These are phyloP conservation scores for Neolentinus lepideus DNA, from an alignment of 1,284 basidiomycete genomes.

Conservation along the genomic window DNA sequence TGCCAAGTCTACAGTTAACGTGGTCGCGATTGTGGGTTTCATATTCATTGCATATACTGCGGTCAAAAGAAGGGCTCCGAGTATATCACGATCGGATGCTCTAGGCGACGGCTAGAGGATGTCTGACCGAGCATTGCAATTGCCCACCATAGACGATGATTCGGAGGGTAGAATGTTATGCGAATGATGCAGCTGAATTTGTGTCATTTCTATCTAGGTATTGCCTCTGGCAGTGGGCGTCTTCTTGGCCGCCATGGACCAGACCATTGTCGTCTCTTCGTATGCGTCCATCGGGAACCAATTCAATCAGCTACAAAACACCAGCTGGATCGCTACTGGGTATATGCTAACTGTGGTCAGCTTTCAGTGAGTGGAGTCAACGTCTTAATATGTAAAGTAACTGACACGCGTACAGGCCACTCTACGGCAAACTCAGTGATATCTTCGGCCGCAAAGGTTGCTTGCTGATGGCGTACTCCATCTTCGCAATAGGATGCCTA, in stretches of 20 bases:
- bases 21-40: background rate
- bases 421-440: constrained; percentile 60
- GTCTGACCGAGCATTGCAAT: too few relatives aligned
- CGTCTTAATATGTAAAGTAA: background rate
- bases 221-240: constrained; percentile 51
- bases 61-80: background rate
- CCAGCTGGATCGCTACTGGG: constrained; percentile 59
- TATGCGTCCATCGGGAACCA: constrained; percentile 60
- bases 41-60: background rate
- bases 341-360: constrained; percentile 56
- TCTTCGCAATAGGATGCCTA: constrained; percentile 48
- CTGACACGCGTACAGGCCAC: constrained; percentile 29
- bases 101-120: too few relatives aligned
- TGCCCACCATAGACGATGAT: too few relatives aligned
- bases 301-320: constrained; percentile 53
- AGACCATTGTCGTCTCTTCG: constrained; percentile 51
- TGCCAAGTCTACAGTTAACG: background rate
- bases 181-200: too few relatives aligned
- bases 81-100: background rate
- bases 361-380: constrained; percentile 41
- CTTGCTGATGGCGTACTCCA: constrained; percentile 44
- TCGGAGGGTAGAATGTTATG: too few relatives aligned
- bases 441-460: constrained; percentile 58
- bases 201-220: constrained; percentile 30
- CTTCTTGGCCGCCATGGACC: constrained; percentile 52